These are phyloP conservation scores for Phymatotrichopsis omnivora DNA, from an alignment of 2,329 filamentous ascomycete species.

Conservation along the genomic window DNA sequence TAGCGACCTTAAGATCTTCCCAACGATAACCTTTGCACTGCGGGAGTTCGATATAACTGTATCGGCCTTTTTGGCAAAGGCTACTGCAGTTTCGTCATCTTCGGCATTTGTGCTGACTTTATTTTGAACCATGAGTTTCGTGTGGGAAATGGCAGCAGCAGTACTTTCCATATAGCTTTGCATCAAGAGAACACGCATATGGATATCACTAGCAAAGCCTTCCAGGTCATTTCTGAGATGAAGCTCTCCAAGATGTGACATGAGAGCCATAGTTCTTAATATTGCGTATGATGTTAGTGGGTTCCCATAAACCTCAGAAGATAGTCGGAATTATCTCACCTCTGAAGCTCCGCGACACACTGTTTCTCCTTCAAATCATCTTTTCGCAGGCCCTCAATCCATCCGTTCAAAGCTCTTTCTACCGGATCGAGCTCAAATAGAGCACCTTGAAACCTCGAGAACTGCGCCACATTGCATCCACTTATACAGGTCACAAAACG, in stretches of 20 bases:
- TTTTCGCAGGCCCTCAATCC: slow-evolving; percentile 72
- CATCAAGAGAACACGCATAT: slow-evolving; percentile 65
- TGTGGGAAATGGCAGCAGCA: slow-evolving; percentile 54
- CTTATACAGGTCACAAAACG: slow-evolving; percentile 73
- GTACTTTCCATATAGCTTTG: slow-evolving; percentile 75
- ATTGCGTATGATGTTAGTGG: background rate
- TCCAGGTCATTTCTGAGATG: slow-evolving; percentile 61
- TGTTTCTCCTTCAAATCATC: slow-evolving; percentile 80
- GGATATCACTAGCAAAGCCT: slow-evolving; percentile 65
- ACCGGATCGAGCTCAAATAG: slow-evolving; percentile 84
- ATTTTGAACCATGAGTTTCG: slow-evolving; percentile 56
- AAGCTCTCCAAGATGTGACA: slow-evolving; percentile 75
- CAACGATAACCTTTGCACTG: slow-evolving; percentile 71
- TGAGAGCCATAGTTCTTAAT: slow-evolving; percentile 61
- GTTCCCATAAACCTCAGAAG: background rate
- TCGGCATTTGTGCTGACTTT: slow-evolving; percentile 49
- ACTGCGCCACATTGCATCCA: slow-evolving; percentile 66
- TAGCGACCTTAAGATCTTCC: slow-evolving; percentile 65
- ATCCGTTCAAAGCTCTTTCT: slow-evolving; percentile 76
- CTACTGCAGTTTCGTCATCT: slow-evolving; percentile 51
- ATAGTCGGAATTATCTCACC: background rate
- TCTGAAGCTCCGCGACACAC: slow-evolving; percentile 69
- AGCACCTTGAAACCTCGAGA: slow-evolving; percentile 66
- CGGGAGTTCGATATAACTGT: slow-evolving; percentile 62
- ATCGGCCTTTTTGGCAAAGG: slow-evolving; percentile 62